A percentile compares a stretch with the other conserved stretches of the same genome.
These are phyloP conservation scores for Hyphopichia pseudoburtonii DNA, from an alignment of 1,139 yeast species.

Conservation along the genomic window DNA sequence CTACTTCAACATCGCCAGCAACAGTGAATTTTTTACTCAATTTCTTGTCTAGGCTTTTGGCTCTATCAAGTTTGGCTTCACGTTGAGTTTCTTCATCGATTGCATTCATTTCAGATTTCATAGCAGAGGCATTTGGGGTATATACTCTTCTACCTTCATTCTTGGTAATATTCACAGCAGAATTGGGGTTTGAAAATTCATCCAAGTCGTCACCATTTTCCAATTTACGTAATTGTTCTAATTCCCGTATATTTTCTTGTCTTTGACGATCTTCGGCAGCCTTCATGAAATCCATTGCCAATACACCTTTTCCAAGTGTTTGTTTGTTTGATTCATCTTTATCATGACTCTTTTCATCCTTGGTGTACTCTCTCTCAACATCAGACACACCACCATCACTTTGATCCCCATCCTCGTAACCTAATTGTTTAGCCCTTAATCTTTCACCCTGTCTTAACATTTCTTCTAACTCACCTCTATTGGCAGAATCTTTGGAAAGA, in stretches of 20 bases:
- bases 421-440: constrained; percentile 72
- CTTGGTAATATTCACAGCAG: constrained; percentile 47
- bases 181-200: constrained; percentile 30
- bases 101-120: constrained; percentile 43
- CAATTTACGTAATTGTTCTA: constrained; percentile 50
- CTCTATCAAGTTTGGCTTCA: constrained; percentile 58
- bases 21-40: constrained; percentile 27
- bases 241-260: constrained; percentile 52
- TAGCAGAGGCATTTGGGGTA: constrained; percentile 62
- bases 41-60: constrained; percentile 44
- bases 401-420: constrained; percentile 57
- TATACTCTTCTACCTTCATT: constrained; percentile 84
- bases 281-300: constrained; percentile 93
- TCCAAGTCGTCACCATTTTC: constrained; percentile 45
- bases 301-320: constrained; percentile 76
- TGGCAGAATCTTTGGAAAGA: constrained; percentile 78
- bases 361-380: constrained; percentile 46
- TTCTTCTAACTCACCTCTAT: constrained; percentile 88
- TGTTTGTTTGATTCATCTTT: constrained; percentile 32
- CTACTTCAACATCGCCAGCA: constrained; percentile 9
- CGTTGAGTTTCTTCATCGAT: constrained; percentile 40
- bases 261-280: constrained; percentile 73
- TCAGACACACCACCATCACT: constrained; percentile 52
- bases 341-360: constrained; percentile 32
- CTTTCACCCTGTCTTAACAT: constrained; percentile 88